Percentiles rank a stretch among this genome's conserved stretches.
phyloP scores from a whole-genome alignment of 1,139 yeast genomes.

The Suzukiozyma palmioleophila region DNA sequence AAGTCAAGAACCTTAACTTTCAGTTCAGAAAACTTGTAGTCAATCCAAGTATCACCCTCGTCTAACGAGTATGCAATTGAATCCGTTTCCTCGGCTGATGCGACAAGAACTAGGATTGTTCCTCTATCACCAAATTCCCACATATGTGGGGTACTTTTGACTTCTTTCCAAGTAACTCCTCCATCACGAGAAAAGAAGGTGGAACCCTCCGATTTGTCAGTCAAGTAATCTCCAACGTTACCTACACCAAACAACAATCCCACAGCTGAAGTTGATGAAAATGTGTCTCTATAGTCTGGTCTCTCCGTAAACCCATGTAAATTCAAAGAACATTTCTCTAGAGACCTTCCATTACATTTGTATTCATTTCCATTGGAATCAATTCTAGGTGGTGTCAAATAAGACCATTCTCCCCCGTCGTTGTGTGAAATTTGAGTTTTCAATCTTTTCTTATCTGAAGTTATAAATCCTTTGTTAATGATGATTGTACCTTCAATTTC shows the following conservation, averaged over 20 bases:
- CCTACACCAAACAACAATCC: slow-evolving; percentile 89
- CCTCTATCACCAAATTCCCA: slow-evolving; percentile 99
- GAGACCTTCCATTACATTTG: slow-evolving; percentile 46
- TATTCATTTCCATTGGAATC: slow-evolving; percentile 62
- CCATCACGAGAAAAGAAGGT: slow-evolving; percentile 84
- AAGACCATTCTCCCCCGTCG: slow-evolving; percentile 90
- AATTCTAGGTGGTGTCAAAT: slow-evolving; percentile 58
- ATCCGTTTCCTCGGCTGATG: slow-evolving; percentile 55
- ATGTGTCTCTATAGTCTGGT: slow-evolving; percentile 76
- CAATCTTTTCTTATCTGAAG: slow-evolving; percentile 40
- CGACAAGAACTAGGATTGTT: slow-evolving; percentile 70
- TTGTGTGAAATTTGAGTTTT: slow-evolving; percentile 77
- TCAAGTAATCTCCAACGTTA: slow-evolving; percentile 70
- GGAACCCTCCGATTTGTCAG: slow-evolving; percentile 46
- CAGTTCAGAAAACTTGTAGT: slow-evolving; percentile 57
- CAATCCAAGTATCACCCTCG: slow-evolving; percentile 76
- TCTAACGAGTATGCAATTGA: slow-evolving; percentile 64
- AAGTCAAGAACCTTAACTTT: slow-evolving; percentile 61
- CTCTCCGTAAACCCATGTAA: slow-evolving; percentile 92
- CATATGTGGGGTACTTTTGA: slow-evolving; percentile 67
- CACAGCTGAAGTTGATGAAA: slow-evolving; percentile 81
- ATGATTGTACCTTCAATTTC: slow-evolving; percentile 86
- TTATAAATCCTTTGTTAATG: slow-evolving; percentile 44
- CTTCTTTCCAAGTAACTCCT: slow-evolving; percentile 83
- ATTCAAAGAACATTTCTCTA: slow-evolving; percentile 70